Evolutionary conservation across 2,329 filamentous ascomycete genomes (phyloP).

Genomic region (Aspergillus udagawae): DNA sequence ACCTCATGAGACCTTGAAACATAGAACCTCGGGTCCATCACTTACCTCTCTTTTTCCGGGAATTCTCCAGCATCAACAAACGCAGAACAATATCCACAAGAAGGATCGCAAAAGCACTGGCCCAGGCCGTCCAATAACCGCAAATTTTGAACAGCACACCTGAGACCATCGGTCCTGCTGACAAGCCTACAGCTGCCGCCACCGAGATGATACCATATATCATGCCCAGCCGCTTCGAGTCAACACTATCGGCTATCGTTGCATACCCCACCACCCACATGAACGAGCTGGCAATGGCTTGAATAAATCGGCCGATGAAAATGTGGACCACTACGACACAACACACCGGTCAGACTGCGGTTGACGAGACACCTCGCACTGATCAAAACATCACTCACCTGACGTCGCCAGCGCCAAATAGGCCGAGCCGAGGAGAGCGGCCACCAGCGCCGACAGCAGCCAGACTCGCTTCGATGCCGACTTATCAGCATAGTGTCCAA

Average conservation of each 20-base stretch:
- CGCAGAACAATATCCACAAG: slow-evolving; percentile 26
- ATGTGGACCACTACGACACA: slow-evolving; percentile 14
- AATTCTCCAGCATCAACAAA: slow-evolving; percentile 17
- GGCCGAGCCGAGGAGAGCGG: slow-evolving; percentile 19
- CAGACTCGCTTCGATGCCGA: slow-evolving; percentile 15
- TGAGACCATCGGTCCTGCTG: slow-evolving; percentile 24
- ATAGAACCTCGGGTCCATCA: too few species aligned
- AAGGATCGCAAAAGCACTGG: slow-evolving; percentile 22
- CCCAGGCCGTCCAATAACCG: slow-evolving; percentile 30
- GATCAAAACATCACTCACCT: slow-evolving; percentile 12
- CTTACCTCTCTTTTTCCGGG: slow-evolving; percentile 1
- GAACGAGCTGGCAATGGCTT: slow-evolving; percentile 22
- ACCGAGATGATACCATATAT: slow-evolving; percentile 22
- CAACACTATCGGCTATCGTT: slow-evolving; percentile 24
- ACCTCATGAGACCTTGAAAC: not conserved
- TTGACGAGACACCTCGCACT: not conserved
- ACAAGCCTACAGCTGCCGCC: slow-evolving; percentile 23
- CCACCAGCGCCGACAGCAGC: slow-evolving; percentile 18
- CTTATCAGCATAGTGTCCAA: slow-evolving; percentile 20
- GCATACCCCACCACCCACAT: slow-evolving; percentile 29
- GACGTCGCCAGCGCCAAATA: slow-evolving; percentile 19
- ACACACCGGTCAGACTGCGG: not conserved
- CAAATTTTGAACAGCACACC: slow-evolving; percentile 24
- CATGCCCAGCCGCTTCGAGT: slow-evolving; percentile 20
- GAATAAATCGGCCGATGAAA: slow-evolving; percentile 24